phyloP scores from a whole-genome alignment of 202 grass and related monocot species.

The Bolboschoenoplectus hybrid region DNA sequence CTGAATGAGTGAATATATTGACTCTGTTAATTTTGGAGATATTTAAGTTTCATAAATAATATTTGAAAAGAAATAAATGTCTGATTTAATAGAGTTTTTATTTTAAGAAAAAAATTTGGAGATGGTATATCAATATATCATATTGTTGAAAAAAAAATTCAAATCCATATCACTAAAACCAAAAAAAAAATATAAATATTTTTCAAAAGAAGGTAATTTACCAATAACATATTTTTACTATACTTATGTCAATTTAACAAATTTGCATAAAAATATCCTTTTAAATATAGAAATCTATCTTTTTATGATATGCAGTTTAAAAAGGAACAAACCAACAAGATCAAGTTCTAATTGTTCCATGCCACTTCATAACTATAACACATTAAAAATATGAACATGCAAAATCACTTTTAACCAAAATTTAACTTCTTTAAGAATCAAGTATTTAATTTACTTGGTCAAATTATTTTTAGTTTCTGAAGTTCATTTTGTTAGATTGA shows the following conservation, averaged over 20 bases:
- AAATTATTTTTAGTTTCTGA: background rate
- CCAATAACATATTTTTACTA: background rate
- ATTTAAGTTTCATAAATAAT: too few relatives aligned
- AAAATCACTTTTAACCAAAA: background rate
- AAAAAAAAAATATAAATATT: too few relatives aligned
- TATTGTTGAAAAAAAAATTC: too few relatives aligned
- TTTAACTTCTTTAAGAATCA: slow-evolving; percentile 1
- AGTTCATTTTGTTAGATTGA: background rate
- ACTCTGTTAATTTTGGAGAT: too few relatives aligned
- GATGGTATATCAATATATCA: too few relatives aligned
- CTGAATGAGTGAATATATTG: too few relatives aligned
- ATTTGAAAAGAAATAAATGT: too few relatives aligned
- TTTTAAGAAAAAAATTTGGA: too few relatives aligned
- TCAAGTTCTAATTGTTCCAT: background rate
- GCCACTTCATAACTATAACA: background rate
- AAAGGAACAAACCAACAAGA: background rate
- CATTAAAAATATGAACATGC: background rate
- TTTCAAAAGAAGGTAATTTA: too few relatives aligned
- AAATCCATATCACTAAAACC: too few relatives aligned
- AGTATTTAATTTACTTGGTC: background rate
- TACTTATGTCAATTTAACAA: background rate
- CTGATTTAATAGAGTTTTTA: too few relatives aligned
- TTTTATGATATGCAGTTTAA: background rate
- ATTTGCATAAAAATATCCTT: background rate
- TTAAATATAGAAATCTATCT: background rate